Conservation (phyloP, 768 basidiomycete genomes). For the Boletellus ananas region DNA sequence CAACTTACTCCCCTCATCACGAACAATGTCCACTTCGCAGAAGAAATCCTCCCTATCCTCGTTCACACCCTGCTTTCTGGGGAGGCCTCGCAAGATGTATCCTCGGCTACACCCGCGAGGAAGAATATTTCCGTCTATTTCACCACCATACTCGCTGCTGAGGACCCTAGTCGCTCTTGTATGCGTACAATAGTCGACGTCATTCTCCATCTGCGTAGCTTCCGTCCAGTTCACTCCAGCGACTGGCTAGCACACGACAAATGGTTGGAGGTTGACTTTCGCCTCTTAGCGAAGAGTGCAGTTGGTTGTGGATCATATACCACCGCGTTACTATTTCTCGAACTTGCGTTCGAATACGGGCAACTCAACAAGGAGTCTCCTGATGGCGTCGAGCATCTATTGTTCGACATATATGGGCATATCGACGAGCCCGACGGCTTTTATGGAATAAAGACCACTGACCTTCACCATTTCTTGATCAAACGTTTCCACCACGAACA, state of each 20-base stretch:
- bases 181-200: slow-evolving; percentile 63
- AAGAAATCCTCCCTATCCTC: slow-evolving; percentile 67
- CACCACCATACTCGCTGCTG: slow-evolving; percentile 23
- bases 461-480: slow-evolving; percentile 77
- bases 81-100: slow-evolving; percentile 14
- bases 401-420: slow-evolving; percentile 91
- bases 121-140: slow-evolving; percentile 23
- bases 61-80: slow-evolving; percentile 61
- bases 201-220: slow-evolving; percentile 77
- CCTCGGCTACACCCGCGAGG: slow-evolving; percentile 5
- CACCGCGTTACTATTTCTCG: slow-evolving; percentile 85
- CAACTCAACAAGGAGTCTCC: slow-evolving; percentile 27
- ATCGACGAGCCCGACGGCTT: slow-evolving; percentile 99
- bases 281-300: slow-evolving; percentile 68
- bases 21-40: slow-evolving; percentile 54
- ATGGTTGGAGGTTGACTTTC: slow-evolving; percentile 80
- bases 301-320: slow-evolving; percentile 81
- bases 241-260: slow-evolving; percentile 57
- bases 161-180: slow-evolving; percentile 41
- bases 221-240: slow-evolving; percentile 36
- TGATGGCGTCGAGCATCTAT: slow-evolving; percentile 53
- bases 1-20: slow-evolving; percentile 60
- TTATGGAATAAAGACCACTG: slow-evolving; percentile 81
- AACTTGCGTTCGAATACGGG: slow-evolving; percentile 61
- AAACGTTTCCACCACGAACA: slow-evolving; percentile 89